Evolutionary conservation across 1,139 yeast species (phyloP), one percentile per base, ranked within the genome.

Genomic region (Magnusiomyces ingens): DNA sequence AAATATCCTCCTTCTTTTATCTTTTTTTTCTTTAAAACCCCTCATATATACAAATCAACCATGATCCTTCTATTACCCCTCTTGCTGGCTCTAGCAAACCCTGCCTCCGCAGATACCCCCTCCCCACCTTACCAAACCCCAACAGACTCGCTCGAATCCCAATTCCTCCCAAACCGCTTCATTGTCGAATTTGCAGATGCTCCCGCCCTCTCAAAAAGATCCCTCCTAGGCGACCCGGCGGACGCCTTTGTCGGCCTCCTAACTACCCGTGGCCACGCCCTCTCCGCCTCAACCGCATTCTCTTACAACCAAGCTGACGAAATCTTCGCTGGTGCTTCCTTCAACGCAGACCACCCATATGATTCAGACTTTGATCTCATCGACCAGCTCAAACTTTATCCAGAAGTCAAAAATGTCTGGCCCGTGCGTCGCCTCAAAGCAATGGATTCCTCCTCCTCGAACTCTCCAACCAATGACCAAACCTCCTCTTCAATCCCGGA

Each of bases 141-240:
- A n/a, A n/a, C n/a, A n/a, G n/a, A n/a, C n/a, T n/a, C n/a, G n/a
- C n/a, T n/a, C n/a, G n/a, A n/a, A n/a, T n/a, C n/a, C n/a, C n/a
- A n/a, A n/a, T 42, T 21, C 35, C 19, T 44, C 19, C 47, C 47
- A 15, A 36, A 36, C 37, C 36, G 47, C 12, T 44, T 44, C 48
- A 52, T 52, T 36, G 55, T 52, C 15, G 55, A 52, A 42, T 52
- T 52, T 22, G 12, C 42, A 19, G 55, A 52, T 26, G 42, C 42
- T 3, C 37, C 32, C 3, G 48, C 22, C 29, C 35, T 52, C 2
- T n/a, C 45, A 2, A 52, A 48, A 46, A 43, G 55, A 17, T 45
- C 49, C 10, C 15, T 11, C 15, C 10, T 19, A 41, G 49, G 49
- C 1, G 45, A 47, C 22, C 35, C 46, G 8, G 35, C 50, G 10